Base-by-base conservation (phyloP, 345 rosid species). In the Arabis hirsuta region DNA sequence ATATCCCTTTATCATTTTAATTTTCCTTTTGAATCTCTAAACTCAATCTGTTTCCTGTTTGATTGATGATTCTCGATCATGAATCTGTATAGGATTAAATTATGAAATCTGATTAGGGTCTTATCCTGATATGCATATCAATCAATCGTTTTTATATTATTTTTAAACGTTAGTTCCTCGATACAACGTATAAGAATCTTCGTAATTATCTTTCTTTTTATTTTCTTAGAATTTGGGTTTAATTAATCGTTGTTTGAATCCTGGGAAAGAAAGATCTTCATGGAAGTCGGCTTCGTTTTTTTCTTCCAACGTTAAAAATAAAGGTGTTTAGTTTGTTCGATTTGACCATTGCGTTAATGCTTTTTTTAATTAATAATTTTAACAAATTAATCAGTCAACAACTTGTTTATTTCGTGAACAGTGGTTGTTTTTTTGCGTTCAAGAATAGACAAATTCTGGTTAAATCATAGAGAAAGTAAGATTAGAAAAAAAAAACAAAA, bases 381-480 rank as follows among this genome's bases (percentile, higher is more conserved):
- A 22, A 6, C 14, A 16, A 60, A 74, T 20, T 27, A 53, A 27
- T 45, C 36, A 61, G 69, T 61, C 74, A 68, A 75, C 74, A 44
- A 75, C 74, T 61, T 76, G 59, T 69, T 55, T 68, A 74, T 76
- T 61, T 75, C 69, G 79, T 61, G 79, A 31, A 54, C 36, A 42
- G 10, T 67, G 6, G 36, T 43, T 51, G 53, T 61, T 50, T 57
- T 55, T 65, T 50, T 26, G 65, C 52, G 51, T 73, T 65, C 65
- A 48, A 65, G 55, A 74, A 74, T 60, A 26, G 67, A 32, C 47
- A 38, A 12, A 62, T 53, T 72, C 13, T 22, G 39, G 27, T 72
- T 71, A 62, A 52, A 12, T 43, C 47, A 20, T 9, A 36, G 41
- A 38, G 22, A 16, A 26, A 71, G 12, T 39, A 52, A 6, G 12